phyloP scores from a whole-genome alignment of 2,329 filamentous ascomycete species.

The Sporothrix humicola region DNA sequence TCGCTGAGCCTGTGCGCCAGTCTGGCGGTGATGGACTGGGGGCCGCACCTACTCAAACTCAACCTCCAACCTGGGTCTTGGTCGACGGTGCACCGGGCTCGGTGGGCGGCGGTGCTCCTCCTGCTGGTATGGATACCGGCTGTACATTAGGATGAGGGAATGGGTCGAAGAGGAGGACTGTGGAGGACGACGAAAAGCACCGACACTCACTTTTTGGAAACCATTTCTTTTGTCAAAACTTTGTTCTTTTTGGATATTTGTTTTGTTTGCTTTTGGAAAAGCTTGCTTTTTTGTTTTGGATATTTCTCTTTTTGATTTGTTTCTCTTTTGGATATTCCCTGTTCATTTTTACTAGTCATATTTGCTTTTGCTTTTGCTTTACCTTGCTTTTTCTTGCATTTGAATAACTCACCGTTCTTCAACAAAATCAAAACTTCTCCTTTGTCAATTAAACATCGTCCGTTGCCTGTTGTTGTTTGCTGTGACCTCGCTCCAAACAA shows the following conservation, averaged over 20 bases:
- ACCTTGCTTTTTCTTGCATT: constrained; percentile 1
- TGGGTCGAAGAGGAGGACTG: neutral
- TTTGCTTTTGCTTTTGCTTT: too few species aligned
- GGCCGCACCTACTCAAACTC: neutral
- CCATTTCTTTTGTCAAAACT: constrained; percentile 4
- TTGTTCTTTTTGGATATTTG: constrained; percentile 3
- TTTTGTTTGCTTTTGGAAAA: constrained; percentile 24
- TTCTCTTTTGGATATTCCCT: constrained; percentile 1
- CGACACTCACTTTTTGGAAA: constrained; percentile 16
- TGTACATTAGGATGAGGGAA: constrained; percentile 28
- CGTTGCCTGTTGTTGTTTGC: too few species aligned
- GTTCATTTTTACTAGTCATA: neutral
- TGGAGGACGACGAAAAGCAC: neutral
- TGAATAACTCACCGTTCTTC: neutral
- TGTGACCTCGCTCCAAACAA: neutral
- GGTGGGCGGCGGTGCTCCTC: constrained; percentile 18
- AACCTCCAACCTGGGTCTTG: too few species aligned
- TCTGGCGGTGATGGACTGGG: constrained; percentile 12
- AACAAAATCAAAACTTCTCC: neutral
- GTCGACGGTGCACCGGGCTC: neutral
- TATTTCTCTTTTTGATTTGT: neutral
- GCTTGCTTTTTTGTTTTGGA: neutral
- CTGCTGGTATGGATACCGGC: constrained; percentile 33
- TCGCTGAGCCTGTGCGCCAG: constrained; percentile 14
- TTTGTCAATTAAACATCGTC: neutral